Base-by-base conservation (phyloP, 441 rosid species). In the Pelargonium fulgidum region DNA sequence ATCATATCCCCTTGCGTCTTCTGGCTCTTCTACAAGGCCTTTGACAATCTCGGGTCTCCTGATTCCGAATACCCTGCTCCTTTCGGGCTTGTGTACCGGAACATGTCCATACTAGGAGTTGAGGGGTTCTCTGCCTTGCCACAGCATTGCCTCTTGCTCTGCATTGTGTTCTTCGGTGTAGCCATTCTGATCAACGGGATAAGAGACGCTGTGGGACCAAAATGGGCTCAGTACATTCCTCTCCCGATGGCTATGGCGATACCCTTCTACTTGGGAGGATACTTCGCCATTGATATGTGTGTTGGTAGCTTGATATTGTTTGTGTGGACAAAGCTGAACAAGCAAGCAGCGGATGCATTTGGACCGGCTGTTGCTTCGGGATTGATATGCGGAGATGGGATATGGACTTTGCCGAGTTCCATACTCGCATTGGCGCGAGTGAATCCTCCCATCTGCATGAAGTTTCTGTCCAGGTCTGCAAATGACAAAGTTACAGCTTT, bases 191-290 rank as follows among this genome's bases (percentile, higher is more conserved):
- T 86, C 56, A 91, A 91, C 74, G 44, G 90, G 64, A 20, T 73
- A 7, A 86, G 87, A 76, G 97, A 89, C 70, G 39, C 70, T 8
- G 68, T 77, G 3, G 90, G 95, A 0, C 56, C 69, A 42, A 78
- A 56, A 17, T 66, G 85, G 0, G 82, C 92, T 33, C 84, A 87
- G 73, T 93, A 84, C 83, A 64, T 88, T n/a, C 99, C 97, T 0
- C 85, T 93, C 1, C 99, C 95, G 4, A 93, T 93, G 95, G 99
- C 93, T 0, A 93, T 93, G 96, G 99, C 97, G 0, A 93, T 93
- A n/a, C 99, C 97, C 9, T 91, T 93, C 83, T 83, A 88, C 7
- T 90, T 93, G 0, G 95, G 99, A 7, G 93, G 91, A 1, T 88
- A 89, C 58, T 93, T 93, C 22, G 92, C 99, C 0, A 83, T 93